phyloP scores from a whole-genome alignment of 768 basidiomycete genomes.

The Tephrocybe sp. region DNA sequence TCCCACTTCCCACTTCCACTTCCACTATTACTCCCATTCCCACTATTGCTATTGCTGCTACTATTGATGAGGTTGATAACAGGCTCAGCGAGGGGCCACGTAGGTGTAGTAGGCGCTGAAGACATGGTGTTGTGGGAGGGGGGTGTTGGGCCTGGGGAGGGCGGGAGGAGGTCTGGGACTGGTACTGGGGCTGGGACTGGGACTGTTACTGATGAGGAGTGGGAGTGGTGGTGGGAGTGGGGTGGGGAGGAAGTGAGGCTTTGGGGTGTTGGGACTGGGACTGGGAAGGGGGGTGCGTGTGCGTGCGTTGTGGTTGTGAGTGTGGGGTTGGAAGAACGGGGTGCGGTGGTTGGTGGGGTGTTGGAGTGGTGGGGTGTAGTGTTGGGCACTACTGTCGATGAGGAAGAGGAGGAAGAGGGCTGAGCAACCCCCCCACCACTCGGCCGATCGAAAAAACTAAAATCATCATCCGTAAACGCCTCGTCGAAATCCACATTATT shows the following conservation, averaged over 20 bases:
- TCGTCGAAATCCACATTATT: constrained; percentile 53
- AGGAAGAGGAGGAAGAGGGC: no score
- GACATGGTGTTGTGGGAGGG: constrained; percentile 38
- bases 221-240: constrained; percentile 1
- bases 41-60: no score
- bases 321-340: background rate
- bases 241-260: constrained; percentile 6
- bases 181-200: constrained; percentile 23
- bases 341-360: background rate
- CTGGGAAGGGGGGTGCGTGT: constrained; percentile 16
- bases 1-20: constrained; percentile 29
- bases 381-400: no score
- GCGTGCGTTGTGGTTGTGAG: constrained; percentile 26
- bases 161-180: constrained; percentile 42
- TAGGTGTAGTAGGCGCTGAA: constrained; percentile 51
- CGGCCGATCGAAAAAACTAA: constrained; percentile 79
- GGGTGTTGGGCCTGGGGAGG: constrained; percentile 52
- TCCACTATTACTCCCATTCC: no score
- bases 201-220: background rate
- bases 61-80: no score
- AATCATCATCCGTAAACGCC: constrained; percentile 83
- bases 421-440: no score
- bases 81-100: constrained; percentile 5
- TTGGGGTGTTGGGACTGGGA: constrained; percentile 2
- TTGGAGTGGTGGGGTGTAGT: no score